Evolutionary conservation across 345 rosid genomes (phyloP).

Genomic region (Cardamine chenopodiifolia): DNA sequence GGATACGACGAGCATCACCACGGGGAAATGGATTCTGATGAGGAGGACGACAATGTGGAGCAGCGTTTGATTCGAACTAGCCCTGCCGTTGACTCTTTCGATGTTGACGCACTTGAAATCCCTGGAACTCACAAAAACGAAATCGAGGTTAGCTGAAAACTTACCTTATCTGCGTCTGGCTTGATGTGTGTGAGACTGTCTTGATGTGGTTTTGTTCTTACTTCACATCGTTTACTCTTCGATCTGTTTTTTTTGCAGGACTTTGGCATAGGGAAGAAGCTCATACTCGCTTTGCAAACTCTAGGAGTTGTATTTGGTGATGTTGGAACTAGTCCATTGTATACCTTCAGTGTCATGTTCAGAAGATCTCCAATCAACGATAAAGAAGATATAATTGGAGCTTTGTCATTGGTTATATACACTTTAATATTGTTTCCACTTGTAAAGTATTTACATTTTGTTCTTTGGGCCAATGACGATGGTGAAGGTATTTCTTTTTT

Average conservation of each 20-base stretch:
- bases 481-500: slow-evolving; percentile 77
- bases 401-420: slow-evolving; percentile 82
- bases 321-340: slow-evolving; percentile 97
- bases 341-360: slow-evolving; percentile 92
- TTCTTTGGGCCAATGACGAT: slow-evolving; percentile 98
- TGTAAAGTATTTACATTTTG: slow-evolving; percentile 86
- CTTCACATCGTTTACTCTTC: not conserved
- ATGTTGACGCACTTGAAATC: slow-evolving; percentile 93
- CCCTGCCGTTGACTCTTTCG: slow-evolving; percentile 90
- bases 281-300: slow-evolving; percentile 86
- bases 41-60: slow-evolving; percentile 71
- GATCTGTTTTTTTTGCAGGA: slow-evolving; percentile 56
- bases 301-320: slow-evolving; percentile 97
- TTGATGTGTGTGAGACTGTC: not conserved
- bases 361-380: slow-evolving; percentile 77
- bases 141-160: slow-evolving; percentile 52
- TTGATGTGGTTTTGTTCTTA: not conserved
- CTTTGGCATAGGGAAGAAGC: slow-evolving; percentile 62
- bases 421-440: slow-evolving; percentile 87
- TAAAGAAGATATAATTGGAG: slow-evolving; percentile 89
- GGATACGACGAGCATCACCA: slow-evolving; percentile 37
- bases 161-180: not conserved
- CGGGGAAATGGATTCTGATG: slow-evolving; percentile 64
- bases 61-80: slow-evolving; percentile 93
- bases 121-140: slow-evolving; percentile 79